phyloP scores from a whole-genome alignment of 2,329 filamentous ascomycete genomes.

The Zymoseptoria brevis region DNA sequence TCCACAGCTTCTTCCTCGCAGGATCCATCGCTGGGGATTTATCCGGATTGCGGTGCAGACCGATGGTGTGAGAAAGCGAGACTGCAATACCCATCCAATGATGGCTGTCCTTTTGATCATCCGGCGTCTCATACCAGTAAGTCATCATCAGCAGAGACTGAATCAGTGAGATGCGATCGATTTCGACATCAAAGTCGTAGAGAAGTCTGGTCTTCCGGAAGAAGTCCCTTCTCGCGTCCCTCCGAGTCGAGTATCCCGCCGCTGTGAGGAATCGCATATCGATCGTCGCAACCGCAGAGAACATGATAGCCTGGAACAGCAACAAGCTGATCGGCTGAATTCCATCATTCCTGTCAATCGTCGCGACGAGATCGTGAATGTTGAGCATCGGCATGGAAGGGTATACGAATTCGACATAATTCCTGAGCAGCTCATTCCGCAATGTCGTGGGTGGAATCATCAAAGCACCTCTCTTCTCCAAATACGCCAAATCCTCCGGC shows the following conservation, averaged over 20 bases:
- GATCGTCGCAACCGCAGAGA: constrained; percentile 80
- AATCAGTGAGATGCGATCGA: constrained; percentile 78
- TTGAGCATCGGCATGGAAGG: constrained; percentile 88
- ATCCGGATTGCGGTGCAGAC: constrained; percentile 76
- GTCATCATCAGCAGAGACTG: constrained; percentile 88
- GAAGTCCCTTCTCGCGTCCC: constrained; percentile 77
- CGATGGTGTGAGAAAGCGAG: constrained; percentile 86
- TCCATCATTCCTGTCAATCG: constrained; percentile 60
- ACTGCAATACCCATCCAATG: constrained; percentile 98
- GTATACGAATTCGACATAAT: constrained; percentile 83
- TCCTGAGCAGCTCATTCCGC: constrained; percentile 72
- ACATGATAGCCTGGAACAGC: constrained; percentile 92
- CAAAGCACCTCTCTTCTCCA: constrained; percentile 76
- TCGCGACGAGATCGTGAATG: constrained; percentile 51
- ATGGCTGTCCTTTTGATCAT: constrained; percentile 97
- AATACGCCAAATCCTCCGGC: constrained; percentile 72
- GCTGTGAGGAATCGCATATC: constrained; percentile 68
- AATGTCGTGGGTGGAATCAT: constrained; percentile 62
- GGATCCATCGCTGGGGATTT: constrained; percentile 63
- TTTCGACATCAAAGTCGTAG: constrained; percentile 93
- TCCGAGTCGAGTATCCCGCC: constrained; percentile 69
- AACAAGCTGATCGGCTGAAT: constrained; percentile 69
- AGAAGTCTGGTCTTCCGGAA: constrained; percentile 81
- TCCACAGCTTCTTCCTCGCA: constrained; percentile 75
- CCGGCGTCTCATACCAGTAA: constrained; percentile 94